Conservation (phyloP, 2,329 filamentous ascomycete species). For the Talaromyces amestolkiae region DNA sequence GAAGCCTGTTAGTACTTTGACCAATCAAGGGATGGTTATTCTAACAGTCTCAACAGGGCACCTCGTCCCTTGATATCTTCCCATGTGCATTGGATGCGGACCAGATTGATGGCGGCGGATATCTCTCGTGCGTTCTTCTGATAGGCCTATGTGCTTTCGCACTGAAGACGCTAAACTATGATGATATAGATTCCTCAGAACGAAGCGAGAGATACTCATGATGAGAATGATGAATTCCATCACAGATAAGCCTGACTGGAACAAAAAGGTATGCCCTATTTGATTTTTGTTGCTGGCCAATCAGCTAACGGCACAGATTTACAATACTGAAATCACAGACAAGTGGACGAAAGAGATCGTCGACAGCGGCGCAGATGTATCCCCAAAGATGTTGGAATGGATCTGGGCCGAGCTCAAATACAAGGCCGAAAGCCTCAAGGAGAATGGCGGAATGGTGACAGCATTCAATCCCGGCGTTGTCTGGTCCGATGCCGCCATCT, state of each 20-base stretch:
- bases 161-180: background rate
- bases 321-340: constrained; percentile 20
- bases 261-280: constrained; percentile 16
- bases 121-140: constrained; percentile 23
- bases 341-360: constrained; percentile 35
- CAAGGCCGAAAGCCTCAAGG: constrained; percentile 49
- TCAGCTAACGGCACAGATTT: background rate
- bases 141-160: background rate
- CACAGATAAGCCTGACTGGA: constrained; percentile 30
- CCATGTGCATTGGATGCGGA: constrained; percentile 33
- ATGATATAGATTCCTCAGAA: constrained; percentile 24
- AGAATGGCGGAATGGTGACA: constrained; percentile 41
- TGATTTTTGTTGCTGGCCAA: background rate
- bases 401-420: constrained; percentile 50
- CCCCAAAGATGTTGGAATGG: constrained; percentile 38
- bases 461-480: constrained; percentile 51
- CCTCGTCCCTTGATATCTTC: constrained; percentile 20
- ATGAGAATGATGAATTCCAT: constrained; percentile 40
- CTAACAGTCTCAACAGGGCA: background rate
- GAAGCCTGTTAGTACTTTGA: background rate
- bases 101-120: constrained; percentile 27
- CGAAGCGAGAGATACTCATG: constrained; percentile 40
- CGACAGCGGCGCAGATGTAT: constrained; percentile 28
- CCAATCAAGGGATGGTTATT: background rate
- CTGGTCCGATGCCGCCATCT: constrained; percentile 54